Conservation (phyloP, 2,329 filamentous ascomycete genomes). For the Fusarium veterinarium region DNA sequence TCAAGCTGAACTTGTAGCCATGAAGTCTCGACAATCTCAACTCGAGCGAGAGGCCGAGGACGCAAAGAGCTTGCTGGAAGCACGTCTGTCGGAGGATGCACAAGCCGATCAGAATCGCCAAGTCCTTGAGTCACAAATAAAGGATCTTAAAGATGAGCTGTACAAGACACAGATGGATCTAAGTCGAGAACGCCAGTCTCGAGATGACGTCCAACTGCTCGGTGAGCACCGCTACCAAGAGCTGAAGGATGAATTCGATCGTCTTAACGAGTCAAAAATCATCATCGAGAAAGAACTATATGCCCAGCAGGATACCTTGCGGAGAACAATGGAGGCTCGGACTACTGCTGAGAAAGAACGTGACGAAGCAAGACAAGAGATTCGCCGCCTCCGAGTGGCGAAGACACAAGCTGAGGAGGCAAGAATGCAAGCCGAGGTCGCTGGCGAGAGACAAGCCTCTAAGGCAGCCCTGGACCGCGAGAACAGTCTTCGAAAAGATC, state of each 20-base stretch:
- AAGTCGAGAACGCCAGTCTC: slow-evolving; percentile 89
- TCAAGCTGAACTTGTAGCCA: slow-evolving; percentile 87
- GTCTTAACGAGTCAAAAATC: slow-evolving; percentile 93
- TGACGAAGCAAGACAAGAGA: slow-evolving; percentile 87
- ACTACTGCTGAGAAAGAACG: slow-evolving; percentile 85
- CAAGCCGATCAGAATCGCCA: slow-evolving; percentile 85
- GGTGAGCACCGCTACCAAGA: slow-evolving; percentile 88
- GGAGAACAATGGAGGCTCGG: slow-evolving; percentile 85
- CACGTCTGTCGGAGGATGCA: slow-evolving; percentile 88
- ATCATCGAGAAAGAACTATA: slow-evolving; percentile 98
- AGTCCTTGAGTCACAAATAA: slow-evolving; percentile 86
- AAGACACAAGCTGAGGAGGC: slow-evolving; percentile 89
- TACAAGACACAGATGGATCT: slow-evolving; percentile 89
- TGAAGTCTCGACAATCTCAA: slow-evolving; percentile 85
- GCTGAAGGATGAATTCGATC: slow-evolving; percentile 85
- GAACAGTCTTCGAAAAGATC: slow-evolving; percentile 78
- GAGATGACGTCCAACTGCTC: slow-evolving; percentile 92
- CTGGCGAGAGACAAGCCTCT: slow-evolving; percentile 82
- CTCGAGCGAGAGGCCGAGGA: slow-evolving; percentile 90
- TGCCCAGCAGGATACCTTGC: slow-evolving; percentile 89
- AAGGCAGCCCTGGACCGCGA: slow-evolving; percentile 84
- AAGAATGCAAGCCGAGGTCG: slow-evolving; percentile 82
- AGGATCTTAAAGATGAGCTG: slow-evolving; percentile 86
- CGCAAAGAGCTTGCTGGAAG: slow-evolving; percentile 85
- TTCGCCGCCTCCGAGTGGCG: slow-evolving; percentile 83